phyloP scores from a whole-genome alignment of 1,139 yeast species.

The Candida sanyaensis region DNA sequence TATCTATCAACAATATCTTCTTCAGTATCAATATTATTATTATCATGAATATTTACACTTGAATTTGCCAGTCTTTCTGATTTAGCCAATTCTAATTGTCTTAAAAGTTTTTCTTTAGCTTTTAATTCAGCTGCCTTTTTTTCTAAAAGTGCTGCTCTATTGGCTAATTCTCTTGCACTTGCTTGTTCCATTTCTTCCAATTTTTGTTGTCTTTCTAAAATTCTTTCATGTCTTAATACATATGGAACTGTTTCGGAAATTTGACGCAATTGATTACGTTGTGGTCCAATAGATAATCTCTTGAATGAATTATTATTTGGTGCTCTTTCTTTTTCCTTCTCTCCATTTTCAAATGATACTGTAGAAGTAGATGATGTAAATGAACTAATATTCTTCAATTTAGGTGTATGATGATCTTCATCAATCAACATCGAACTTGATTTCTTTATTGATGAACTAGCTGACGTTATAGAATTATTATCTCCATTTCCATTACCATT shows the following conservation, averaged over 20 bases:
- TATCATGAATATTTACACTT: conserved; percentile 5
- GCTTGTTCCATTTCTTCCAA: conserved; percentile 77
- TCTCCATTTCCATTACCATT: conserved; percentile 16
- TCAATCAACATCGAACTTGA: conserved; percentile 41
- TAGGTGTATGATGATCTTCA: conserved; percentile 31
- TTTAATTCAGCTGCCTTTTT: conserved; percentile 75
- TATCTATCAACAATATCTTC: neutral
- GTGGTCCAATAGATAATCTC: conserved; percentile 59
- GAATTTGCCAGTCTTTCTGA: conserved; percentile 5
- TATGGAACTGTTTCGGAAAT: conserved; percentile 83
- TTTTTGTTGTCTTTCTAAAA: conserved; percentile 73
- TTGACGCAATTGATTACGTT: conserved; percentile 69
- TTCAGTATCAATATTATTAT: conserved; percentile 2
- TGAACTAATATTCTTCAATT: conserved; percentile 29
- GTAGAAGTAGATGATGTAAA: conserved; percentile 36
- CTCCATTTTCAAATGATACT: conserved; percentile 23
- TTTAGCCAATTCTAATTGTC: conserved; percentile 29
- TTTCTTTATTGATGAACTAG: conserved; percentile 24
- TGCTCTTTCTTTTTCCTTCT: conserved; percentile 15
- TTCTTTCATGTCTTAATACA: conserved; percentile 72
- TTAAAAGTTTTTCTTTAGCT: conserved; percentile 58
- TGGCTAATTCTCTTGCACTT: conserved; percentile 70
- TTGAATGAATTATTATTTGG: conserved; percentile 48
- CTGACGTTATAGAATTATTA: conserved; percentile 26
- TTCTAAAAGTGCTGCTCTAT: conserved; percentile 74